Conservation (phyloP, 1,139 yeast genomes). For the Lodderomyces jiufengensis region DNA sequence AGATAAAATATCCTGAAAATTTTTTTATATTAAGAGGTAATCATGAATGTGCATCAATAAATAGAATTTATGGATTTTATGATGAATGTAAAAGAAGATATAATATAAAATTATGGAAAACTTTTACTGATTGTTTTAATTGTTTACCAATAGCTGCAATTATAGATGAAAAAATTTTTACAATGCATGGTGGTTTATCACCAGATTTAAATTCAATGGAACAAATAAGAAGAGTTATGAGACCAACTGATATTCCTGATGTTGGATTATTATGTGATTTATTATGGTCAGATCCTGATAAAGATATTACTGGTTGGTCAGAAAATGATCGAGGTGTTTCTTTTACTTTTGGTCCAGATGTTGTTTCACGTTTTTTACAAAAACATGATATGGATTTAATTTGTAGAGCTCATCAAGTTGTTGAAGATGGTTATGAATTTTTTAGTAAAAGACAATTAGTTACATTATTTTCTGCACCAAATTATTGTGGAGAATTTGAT, state of each 20-base stretch:
- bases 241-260: constrained; percentile 98
- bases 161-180: constrained; percentile 93
- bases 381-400: constrained; percentile 96
- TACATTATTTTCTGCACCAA: constrained; percentile 93
- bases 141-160: constrained; percentile 98
- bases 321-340: constrained; percentile 98
- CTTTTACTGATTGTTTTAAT: constrained; percentile 96
- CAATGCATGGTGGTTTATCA: constrained; percentile 98
- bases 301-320: constrained; percentile 96
- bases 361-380: constrained; percentile 87
- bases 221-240: constrained; percentile 96
- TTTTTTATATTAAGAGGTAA: constrained; percentile 93
- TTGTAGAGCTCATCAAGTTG: constrained; percentile 98
- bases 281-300: constrained; percentile 98
- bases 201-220: constrained; percentile 98
- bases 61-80: constrained; percentile 94
- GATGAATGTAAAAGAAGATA: constrained; percentile 98
- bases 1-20: constrained; percentile 96
- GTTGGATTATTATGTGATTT: constrained; percentile 93
- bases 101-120: constrained; percentile 96
- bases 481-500: constrained; percentile 97
- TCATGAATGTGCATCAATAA: constrained; percentile 96
- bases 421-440: constrained; percentile 97
- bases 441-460: constrained; percentile 94
- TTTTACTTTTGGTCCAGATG: constrained; percentile 96